phyloP scores from a whole-genome alignment of 441 rosid genomes.

The Populus hybrid region DNA sequence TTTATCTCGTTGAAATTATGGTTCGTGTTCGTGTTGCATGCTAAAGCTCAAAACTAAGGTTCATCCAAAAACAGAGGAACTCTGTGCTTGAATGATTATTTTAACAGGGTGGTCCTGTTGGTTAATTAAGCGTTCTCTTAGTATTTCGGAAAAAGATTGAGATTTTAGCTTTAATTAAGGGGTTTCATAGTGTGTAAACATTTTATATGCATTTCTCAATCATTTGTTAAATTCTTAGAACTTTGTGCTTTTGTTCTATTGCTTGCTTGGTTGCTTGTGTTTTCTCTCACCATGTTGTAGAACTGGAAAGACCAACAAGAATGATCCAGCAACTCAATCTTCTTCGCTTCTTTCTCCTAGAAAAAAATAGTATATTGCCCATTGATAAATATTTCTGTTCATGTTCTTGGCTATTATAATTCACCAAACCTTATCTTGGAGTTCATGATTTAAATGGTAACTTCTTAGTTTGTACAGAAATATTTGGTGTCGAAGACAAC shows the following conservation, averaged over 20 bases:
- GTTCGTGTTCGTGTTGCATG: neutral
- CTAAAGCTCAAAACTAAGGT: neutral
- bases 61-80: neutral
- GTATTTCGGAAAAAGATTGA: neutral
- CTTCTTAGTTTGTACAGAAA: neutral
- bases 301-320: neutral
- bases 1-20: conserved; percentile 35
- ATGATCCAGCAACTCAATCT: neutral
- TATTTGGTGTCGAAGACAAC: neutral
- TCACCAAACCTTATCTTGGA: neutral
- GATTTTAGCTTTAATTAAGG: neutral
- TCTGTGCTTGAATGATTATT: conserved; percentile 6
- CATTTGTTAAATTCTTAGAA: neutral
- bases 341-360: neutral
- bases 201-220: neutral
- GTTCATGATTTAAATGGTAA: neutral
- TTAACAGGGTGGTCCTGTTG: neutral
- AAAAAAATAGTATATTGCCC: neutral
- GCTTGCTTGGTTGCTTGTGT: neutral
- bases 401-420: neutral
- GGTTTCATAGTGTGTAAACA: neutral
- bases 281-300: neutral
- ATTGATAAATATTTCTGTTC: neutral
- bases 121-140: neutral
- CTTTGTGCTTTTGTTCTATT: neutral